Conservation (phyloP, 2,329 filamentous ascomycete species). For the Exophiala sp. region DNA sequence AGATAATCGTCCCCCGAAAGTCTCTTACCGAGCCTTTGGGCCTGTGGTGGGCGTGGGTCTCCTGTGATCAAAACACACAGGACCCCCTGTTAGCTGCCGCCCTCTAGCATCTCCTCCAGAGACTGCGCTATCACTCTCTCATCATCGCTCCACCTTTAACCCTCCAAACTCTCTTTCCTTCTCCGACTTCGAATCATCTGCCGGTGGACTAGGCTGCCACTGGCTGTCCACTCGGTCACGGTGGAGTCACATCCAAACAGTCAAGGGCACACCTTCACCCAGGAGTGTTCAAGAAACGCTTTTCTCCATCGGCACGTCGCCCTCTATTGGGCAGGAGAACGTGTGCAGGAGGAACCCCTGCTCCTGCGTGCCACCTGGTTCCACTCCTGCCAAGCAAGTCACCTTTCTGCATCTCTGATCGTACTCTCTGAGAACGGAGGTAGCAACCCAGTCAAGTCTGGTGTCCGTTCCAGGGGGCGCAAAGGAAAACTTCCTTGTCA, state of each 20-base stretch:
- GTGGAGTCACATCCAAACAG: constrained; percentile 3
- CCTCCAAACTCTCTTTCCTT: constrained; percentile 15
- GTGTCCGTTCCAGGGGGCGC: constrained; percentile 2
- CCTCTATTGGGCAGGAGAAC: constrained; percentile 14
- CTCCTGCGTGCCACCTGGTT: constrained; percentile 7
- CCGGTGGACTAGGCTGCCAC: constrained; percentile 21
- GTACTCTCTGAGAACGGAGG: constrained; percentile 13
- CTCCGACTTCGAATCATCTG: constrained; percentile 16
- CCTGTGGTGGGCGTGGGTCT: constrained; percentile 8
- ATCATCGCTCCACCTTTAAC: constrained; percentile 15
- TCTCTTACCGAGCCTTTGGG: constrained; percentile 7
- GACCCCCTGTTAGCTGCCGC: constrained; percentile 21
- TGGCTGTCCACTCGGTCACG: constrained; percentile 12
- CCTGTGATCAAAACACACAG: constrained; percentile 5
- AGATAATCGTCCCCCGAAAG: constrained; percentile 3
- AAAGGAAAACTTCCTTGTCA: constrained; percentile 13
- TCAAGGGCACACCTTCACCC: constrained; percentile 5
- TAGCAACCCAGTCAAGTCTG: constrained; percentile 12
- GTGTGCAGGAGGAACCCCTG: neutral
- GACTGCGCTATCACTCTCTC: constrained; percentile 16
- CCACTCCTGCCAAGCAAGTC: constrained; percentile 15
- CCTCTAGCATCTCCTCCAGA: constrained; percentile 13
- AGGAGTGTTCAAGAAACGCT: constrained; percentile 7
- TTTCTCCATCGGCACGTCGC: constrained; percentile 7
- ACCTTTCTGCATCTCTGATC: constrained; percentile 18